These are phyloP conservation scores for Daldinia eschscholtzii DNA, from an alignment of 2,329 filamentous ascomycete genomes.

Conservation along the genomic window DNA sequence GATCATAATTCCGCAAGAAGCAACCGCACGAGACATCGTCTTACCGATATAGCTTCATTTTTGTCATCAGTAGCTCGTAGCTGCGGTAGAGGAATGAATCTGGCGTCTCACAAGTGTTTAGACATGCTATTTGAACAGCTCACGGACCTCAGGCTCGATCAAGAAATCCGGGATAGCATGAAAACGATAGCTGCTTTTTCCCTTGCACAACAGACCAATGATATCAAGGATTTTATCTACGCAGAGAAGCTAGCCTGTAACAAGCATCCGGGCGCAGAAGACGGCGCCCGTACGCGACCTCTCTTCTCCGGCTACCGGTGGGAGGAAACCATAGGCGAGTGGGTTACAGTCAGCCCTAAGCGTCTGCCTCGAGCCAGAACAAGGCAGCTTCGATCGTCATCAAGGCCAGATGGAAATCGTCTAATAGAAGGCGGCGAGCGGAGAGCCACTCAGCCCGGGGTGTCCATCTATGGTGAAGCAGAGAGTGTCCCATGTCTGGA, in stretches of 20 bases:
- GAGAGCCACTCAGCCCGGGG: conserved; percentile 19
- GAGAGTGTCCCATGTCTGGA: conserved; percentile 37
- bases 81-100: conserved; percentile 48
- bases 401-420: conserved; percentile 23
- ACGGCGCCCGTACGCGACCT: conserved; percentile 25
- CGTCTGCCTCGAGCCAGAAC: conserved; percentile 36
- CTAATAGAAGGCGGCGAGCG: conserved; percentile 10
- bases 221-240: conserved; percentile 66
- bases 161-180: conserved; percentile 55
- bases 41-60: conserved; percentile 48
- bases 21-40: conserved; percentile 41
- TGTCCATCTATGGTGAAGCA: conserved; percentile 33
- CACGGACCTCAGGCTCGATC: conserved; percentile 52
- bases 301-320: conserved; percentile 59
- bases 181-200: conserved; percentile 63
- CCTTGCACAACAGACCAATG: conserved; percentile 65
- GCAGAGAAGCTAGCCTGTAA: conserved; percentile 59
- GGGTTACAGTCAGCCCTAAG: conserved; percentile 63
- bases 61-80: conserved; percentile 50
- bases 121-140: conserved; percentile 57
- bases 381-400: conserved; percentile 43
- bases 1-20: conserved; percentile 29
- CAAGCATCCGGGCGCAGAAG: conserved; percentile 21
- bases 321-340: conserved; percentile 70
- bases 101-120: conserved; percentile 49